Evolutionary conservation across 768 basidiomycete genomes (phyloP).

Genomic region (Lactifluus echinatus): DNA sequence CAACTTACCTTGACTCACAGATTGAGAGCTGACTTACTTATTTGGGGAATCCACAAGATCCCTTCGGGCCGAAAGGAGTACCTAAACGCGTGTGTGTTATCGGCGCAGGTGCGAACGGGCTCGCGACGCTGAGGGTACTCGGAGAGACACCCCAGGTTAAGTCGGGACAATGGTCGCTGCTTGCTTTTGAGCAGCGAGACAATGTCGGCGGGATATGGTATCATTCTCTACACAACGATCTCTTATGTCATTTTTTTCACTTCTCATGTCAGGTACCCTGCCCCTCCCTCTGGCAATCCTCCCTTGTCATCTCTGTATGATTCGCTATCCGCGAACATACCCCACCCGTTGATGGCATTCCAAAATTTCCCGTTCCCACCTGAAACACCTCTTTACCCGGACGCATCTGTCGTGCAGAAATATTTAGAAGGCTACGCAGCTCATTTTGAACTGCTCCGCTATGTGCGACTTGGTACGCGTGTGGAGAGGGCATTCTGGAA

Average conservation of each 20-base stretch:
- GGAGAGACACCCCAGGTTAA: slow-evolving; percentile 50
- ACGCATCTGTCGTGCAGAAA: slow-evolving; percentile 47
- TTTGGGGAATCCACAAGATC: neutral
- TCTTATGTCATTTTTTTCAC: neutral
- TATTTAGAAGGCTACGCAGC: slow-evolving; percentile 64
- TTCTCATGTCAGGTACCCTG: slow-evolving; percentile 39
- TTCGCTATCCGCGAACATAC: slow-evolving; percentile 73
- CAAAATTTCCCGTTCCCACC: slow-evolving; percentile 58
- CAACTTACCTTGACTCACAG: neutral
- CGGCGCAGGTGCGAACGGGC: slow-evolving; percentile 69
- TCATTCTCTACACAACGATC: neutral
- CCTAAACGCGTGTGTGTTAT: slow-evolving; percentile 52
- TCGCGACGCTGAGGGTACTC: slow-evolving; percentile 60
- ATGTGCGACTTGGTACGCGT: slow-evolving; percentile 53
- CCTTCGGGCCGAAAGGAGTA: neutral
- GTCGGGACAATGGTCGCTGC: slow-evolving; percentile 51
- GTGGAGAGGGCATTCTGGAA: slow-evolving; percentile 43
- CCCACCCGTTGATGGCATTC: slow-evolving; percentile 71
- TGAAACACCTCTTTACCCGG: slow-evolving; percentile 61
- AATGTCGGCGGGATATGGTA: slow-evolving; percentile 75
- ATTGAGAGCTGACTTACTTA: neutral
- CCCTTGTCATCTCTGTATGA: slow-evolving; percentile 70
- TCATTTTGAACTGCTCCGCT: slow-evolving; percentile 48
- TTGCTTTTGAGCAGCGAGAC: slow-evolving; percentile 55
- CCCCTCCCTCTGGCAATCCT: slow-evolving; percentile 39